phyloP scores from a whole-genome alignment of 1,284 basidiomycete genomes.

The Naganishia liquefaciens region DNA sequence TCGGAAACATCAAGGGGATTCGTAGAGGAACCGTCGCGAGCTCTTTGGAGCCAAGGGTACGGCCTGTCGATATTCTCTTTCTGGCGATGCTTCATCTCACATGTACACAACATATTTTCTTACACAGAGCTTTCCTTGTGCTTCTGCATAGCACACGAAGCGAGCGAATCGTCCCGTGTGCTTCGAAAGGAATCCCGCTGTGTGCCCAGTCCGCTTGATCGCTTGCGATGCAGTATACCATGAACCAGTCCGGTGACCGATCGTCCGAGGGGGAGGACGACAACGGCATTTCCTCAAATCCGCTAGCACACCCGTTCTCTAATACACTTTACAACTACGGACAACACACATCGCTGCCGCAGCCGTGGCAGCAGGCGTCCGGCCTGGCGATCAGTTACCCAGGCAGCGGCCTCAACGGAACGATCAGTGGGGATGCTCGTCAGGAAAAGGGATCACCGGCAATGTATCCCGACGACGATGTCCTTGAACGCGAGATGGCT shows the following conservation, averaged over 20 bases:
- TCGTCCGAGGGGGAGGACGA: slow-evolving; percentile 25
- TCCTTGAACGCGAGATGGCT: slow-evolving; percentile 22
- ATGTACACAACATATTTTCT: too few relatives aligned
- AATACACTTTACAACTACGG: slow-evolving; percentile 29
- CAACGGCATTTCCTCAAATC: slow-evolving; percentile 22
- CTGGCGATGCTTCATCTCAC: too few relatives aligned
- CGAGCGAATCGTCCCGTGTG: too few relatives aligned
- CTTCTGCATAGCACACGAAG: too few relatives aligned
- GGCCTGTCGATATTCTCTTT: too few relatives aligned
- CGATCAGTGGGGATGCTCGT: neutral
- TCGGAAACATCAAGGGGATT: too few relatives aligned
- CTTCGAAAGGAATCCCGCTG: too few relatives aligned
- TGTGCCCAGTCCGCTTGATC: too few relatives aligned
- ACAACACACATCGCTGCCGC: slow-evolving; percentile 25
- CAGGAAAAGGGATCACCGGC: neutral
- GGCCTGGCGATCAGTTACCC: slow-evolving; percentile 21
- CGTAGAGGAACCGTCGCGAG: too few relatives aligned
- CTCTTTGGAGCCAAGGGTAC: too few relatives aligned
- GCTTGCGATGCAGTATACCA: slow-evolving; percentile 20
- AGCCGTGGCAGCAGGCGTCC: slow-evolving; percentile 28
- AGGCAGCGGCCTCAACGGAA: neutral
- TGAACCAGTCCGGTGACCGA: slow-evolving; percentile 19
- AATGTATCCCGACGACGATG: slow-evolving; percentile 18
- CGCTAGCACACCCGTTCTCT: slow-evolving; percentile 28
- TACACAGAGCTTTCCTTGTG: too few relatives aligned